Evolutionary conservation across 2,329 filamentous ascomycete species (phyloP).

Genomic region (Shiraia sp.): DNA sequence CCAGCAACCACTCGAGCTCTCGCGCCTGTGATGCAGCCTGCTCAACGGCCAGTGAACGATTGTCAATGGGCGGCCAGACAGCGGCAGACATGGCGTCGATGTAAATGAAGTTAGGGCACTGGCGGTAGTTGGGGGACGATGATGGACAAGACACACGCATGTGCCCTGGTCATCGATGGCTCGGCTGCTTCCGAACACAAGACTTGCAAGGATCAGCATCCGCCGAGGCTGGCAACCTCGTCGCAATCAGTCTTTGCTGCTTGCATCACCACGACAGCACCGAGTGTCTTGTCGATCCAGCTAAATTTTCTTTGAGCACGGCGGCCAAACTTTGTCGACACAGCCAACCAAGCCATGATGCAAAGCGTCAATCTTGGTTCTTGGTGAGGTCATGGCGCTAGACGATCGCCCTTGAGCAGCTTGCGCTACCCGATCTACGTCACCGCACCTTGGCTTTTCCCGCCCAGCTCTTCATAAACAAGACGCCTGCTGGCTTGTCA

Average conservation of each 20-base stretch:
- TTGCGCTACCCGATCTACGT: constrained; percentile 11
- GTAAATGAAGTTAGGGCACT: too few species aligned
- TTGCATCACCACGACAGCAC: too few species aligned
- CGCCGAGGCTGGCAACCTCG: constrained; percentile 3
- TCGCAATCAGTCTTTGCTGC: constrained; percentile 1
- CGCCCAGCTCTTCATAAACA: constrained; percentile 17
- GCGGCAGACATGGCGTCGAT: constrained; percentile 59
- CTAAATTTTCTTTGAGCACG: constrained; percentile 5
- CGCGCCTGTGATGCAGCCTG: constrained; percentile 57
- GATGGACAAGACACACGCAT: constrained; percentile 6
- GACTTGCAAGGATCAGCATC: neutral
- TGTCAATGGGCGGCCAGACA: constrained; percentile 62
- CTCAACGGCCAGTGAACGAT: constrained; percentile 55
- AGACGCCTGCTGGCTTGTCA: constrained; percentile 3
- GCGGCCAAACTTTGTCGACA: constrained; percentile 5
- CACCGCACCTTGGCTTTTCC: constrained; percentile 10
- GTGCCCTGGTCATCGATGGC: constrained; percentile 9
- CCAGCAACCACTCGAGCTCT: constrained; percentile 68
- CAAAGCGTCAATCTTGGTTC: constrained; percentile 11
- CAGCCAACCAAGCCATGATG: constrained; percentile 16
- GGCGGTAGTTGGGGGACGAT: too few species aligned
- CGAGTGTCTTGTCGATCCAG: too few species aligned
- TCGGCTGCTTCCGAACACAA: constrained; percentile 16
- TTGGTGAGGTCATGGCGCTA: constrained; percentile 17
- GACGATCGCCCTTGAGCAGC: neutral